Evolutionary conservation across 1,139 yeast genomes (phyloP).

Genomic region (Zygosaccharomyces sapae): DNA sequence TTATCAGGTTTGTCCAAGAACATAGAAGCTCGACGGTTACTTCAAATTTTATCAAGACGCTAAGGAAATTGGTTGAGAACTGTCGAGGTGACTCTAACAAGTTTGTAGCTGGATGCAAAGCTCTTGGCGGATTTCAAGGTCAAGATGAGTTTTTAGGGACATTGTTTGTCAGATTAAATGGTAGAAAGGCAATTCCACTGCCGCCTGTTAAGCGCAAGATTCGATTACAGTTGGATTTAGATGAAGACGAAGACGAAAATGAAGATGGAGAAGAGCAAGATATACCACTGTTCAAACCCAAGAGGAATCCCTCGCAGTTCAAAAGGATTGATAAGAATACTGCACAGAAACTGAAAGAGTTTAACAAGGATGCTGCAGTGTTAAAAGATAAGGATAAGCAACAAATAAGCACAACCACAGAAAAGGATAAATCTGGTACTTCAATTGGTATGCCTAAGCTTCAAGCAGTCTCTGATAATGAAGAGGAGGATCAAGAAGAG

Average conservation of each 20-base stretch:
- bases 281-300: not conserved
- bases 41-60: conserved; percentile 20
- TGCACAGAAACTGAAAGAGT: conserved; percentile 23
- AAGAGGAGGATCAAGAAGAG: conserved; percentile 1
- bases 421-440: not conserved
- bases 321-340: conserved; percentile 23
- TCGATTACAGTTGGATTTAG: not conserved
- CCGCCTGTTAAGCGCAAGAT: not conserved
- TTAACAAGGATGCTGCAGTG: conserved; percentile 9
- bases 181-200: not conserved
- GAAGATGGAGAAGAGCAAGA: conserved; percentile 7
- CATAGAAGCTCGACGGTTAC: conserved; percentile 26
- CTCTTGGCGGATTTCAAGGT: conserved; percentile 28
- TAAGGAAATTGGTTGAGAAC: conserved; percentile 20
- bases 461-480: conserved; percentile 4
- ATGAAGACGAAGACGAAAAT: conserved; percentile 6
- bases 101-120: conserved; percentile 24
- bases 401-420: not conserved
- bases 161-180: conserved; percentile 14
- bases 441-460: conserved; percentile 4
- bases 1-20: conserved; percentile 20
- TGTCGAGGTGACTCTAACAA: conserved; percentile 15
- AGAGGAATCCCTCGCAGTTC: conserved; percentile 12
- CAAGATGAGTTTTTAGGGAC: conserved; percentile 19
- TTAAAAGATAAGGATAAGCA: not conserved